phyloP scores from a whole-genome alignment of 805 yeast species.

The Priceomyces melissophilus region DNA sequence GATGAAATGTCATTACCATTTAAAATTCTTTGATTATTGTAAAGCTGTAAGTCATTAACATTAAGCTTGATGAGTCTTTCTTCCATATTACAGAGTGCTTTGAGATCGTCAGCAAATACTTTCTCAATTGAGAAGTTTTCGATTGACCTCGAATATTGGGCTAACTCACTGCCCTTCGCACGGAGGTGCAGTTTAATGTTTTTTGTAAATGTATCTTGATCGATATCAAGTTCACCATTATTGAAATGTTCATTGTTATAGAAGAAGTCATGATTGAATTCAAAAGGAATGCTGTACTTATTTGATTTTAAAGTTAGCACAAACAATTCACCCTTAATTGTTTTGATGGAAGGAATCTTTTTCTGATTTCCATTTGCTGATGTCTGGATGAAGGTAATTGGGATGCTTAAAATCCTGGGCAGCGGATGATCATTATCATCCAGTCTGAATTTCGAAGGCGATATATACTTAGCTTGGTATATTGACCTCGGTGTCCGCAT shows the following conservation, averaged over 20 bases:
- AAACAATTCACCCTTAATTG: conserved; percentile 24
- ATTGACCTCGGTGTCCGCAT: conserved; percentile 16
- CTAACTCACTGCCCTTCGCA: conserved; percentile 16
- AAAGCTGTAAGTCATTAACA: conserved; percentile 12
- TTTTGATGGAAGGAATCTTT: conserved; percentile 22
- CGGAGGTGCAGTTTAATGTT: conserved; percentile 22
- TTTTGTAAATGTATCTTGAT: conserved; percentile 13
- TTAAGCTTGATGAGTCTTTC: conserved; percentile 23
- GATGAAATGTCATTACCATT: background rate
- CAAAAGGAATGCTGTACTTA: conserved; percentile 35
- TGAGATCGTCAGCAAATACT: conserved; percentile 26
- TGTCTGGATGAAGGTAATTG: conserved; percentile 6
- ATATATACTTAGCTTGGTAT: conserved; percentile 19
- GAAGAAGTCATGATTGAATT: conserved; percentile 33
- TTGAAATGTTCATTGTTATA: conserved; percentile 17
- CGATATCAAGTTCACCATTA: too few species aligned
- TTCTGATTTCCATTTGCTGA: conserved; percentile 1
- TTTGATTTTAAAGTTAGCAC: conserved; percentile 30
- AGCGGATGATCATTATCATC: conserved; percentile 1
- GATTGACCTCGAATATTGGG: conserved; percentile 11
- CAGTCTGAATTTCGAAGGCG: conserved; percentile 18
- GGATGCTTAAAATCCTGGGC: conserved; percentile 23
- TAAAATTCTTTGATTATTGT: background rate
- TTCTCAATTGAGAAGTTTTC: conserved; percentile 27
- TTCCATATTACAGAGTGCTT: conserved; percentile 23